These are phyloP conservation scores for Stagonosporopsis vannaccii DNA, from an alignment of 2,329 filamentous ascomycete species.

Conservation along the genomic window DNA sequence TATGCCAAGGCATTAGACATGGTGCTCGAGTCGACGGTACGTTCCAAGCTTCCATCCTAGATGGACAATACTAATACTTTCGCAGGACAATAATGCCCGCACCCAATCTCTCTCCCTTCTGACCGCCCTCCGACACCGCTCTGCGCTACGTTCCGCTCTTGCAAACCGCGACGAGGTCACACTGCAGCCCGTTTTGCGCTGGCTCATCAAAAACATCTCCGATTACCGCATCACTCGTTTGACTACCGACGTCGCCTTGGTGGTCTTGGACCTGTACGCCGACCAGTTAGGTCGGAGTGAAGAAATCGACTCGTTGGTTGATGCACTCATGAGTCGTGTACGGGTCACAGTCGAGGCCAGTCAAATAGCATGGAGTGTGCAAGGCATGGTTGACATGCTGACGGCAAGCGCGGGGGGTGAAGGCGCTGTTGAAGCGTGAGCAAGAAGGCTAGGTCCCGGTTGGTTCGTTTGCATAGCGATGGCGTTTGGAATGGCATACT, in stretches of 20 bases:
- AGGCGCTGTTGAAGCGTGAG: conserved; percentile 22
- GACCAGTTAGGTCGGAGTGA: conserved; percentile 77
- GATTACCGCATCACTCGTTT: conserved; percentile 83
- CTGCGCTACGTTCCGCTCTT: conserved; percentile 81
- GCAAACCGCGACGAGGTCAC: conserved; percentile 80
- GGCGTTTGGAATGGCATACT: conserved; percentile 38
- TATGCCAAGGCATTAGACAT: conserved; percentile 81
- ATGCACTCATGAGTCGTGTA: conserved; percentile 73
- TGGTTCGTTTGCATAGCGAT: conserved; percentile 43
- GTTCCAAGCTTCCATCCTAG: neutral
- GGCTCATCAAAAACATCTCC: conserved; percentile 80
- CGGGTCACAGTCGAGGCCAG: conserved; percentile 80
- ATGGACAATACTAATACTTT: conserved; percentile 14
- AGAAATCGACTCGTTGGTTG: conserved; percentile 75
- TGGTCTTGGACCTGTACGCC: conserved; percentile 86
- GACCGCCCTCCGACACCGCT: conserved; percentile 84
- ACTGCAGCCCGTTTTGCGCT: conserved; percentile 82
- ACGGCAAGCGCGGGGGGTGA: conserved; percentile 63
- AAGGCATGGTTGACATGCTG: conserved; percentile 86
- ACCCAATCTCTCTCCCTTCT: conserved; percentile 74
- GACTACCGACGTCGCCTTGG: conserved; percentile 82
- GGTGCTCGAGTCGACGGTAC: conserved; percentile 64
- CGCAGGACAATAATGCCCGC: conserved; percentile 38
- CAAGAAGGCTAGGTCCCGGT: neutral
- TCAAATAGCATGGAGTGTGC: conserved; percentile 80